Conservation (phyloP, 352 stramenopile genomes). For the Phytophthora sp. region DNA sequence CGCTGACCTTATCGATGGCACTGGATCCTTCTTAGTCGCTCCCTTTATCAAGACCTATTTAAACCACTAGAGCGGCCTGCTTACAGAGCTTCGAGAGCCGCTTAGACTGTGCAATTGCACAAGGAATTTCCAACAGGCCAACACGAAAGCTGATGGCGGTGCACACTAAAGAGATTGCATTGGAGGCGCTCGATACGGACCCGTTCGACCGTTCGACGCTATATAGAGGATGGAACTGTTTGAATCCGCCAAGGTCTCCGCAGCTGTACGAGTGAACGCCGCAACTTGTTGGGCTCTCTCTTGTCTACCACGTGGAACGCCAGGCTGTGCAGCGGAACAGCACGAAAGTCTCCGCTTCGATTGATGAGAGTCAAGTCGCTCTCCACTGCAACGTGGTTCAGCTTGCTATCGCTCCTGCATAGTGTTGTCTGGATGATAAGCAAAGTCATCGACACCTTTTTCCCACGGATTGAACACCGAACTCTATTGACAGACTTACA, state of each 20-base stretch:
- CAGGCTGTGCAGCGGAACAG: constrained; percentile 1
- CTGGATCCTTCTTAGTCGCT: constrained; percentile 16
- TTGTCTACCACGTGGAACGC: constrained; percentile 2
- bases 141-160: not conserved
- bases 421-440: not conserved
- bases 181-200: too few relatives aligned
- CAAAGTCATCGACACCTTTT: too few relatives aligned
- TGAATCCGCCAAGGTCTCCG: constrained; percentile 8
- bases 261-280: constrained; percentile 4
- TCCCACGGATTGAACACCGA: constrained; percentile 1
- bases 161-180: constrained; percentile 4
- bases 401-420: not conserved
- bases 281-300: constrained; percentile 7
- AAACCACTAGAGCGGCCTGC: constrained; percentile 19
- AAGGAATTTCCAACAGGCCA: constrained; percentile 8
- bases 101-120: constrained; percentile 22
- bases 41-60: constrained; percentile 3
- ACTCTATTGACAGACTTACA: constrained; percentile 20
- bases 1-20: constrained; percentile 14
- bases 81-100: constrained; percentile 21
- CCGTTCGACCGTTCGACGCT: too few relatives aligned
- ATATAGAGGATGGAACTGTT: too few relatives aligned
- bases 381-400: not conserved
- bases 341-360: not conserved
- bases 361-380: not conserved